Evolutionary conservation across 2,329 filamentous ascomycete species (phyloP).

Genomic region (Albophoma yamanashiensis): DNA sequence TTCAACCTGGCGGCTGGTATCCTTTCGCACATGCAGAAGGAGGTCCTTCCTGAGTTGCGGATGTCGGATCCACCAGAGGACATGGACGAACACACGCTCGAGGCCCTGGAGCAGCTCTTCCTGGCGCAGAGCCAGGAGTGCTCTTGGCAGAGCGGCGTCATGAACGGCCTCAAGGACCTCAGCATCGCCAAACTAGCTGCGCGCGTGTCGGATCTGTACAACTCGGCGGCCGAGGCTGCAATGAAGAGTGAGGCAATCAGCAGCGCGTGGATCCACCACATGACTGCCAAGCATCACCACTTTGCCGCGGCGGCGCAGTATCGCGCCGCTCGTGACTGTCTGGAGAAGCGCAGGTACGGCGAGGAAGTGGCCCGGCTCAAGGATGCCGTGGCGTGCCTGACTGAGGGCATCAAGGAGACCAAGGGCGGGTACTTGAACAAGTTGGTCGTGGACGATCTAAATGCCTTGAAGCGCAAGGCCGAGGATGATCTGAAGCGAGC

Average conservation of each 20-base stretch:
- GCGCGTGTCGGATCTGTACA: conserved; percentile 83
- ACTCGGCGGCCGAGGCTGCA: conserved; percentile 70
- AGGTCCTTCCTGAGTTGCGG: conserved; percentile 72
- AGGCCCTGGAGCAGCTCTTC: conserved; percentile 72
- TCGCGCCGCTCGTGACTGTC: conserved; percentile 75
- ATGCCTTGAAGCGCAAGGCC: conserved; percentile 70
- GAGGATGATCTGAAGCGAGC: conserved; percentile 83
- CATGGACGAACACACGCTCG: conserved; percentile 83
- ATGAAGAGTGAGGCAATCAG: conserved; percentile 84
- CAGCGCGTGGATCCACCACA: conserved; percentile 95
- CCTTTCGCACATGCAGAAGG: conserved; percentile 63
- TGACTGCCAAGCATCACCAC: conserved; percentile 93
- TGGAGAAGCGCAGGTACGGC: conserved; percentile 90
- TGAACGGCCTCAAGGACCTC: conserved; percentile 85
- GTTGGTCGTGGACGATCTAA: conserved; percentile 69
- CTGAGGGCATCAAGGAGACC: conserved; percentile 76
- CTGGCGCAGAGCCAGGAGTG: conserved; percentile 93
- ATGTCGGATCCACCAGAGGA: conserved; percentile 79
- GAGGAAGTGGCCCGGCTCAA: conserved; percentile 83
- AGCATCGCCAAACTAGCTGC: conserved; percentile 87
- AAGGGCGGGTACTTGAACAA: conserved; percentile 67
- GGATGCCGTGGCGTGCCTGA: conserved; percentile 74
- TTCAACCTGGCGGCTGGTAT: conserved; percentile 83
- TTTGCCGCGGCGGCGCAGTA: conserved; percentile 95
- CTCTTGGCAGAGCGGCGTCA: conserved; percentile 95